These are phyloP conservation scores for Kluyveromyces dobzhanskii DNA, from an alignment of 805 yeast species.

Conservation along the genomic window DNA sequence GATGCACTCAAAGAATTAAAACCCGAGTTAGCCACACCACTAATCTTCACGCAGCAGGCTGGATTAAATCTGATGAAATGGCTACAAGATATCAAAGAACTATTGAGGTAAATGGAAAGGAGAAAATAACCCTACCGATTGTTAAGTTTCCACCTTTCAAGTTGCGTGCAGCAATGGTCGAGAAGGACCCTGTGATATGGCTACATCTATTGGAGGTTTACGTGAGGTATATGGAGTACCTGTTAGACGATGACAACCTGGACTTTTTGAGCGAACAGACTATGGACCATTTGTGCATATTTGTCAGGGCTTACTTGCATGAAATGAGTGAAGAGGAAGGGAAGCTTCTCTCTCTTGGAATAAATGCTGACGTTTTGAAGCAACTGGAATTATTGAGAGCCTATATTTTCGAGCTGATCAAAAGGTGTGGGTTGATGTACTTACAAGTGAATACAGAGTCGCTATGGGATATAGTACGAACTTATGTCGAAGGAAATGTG, in stretches of 20 bases:
- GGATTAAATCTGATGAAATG: too few species aligned
- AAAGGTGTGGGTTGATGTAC: constrained; percentile 44
- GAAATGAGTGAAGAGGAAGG: constrained; percentile 58
- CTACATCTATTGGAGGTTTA: constrained; percentile 61
- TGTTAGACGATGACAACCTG: constrained; percentile 32
- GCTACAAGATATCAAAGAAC: constrained; percentile 3
- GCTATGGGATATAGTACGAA: constrained; percentile 54
- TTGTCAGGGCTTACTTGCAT: constrained; percentile 46
- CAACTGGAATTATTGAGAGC: constrained; percentile 42
- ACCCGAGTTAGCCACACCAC: too few species aligned
- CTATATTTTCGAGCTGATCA: constrained; percentile 44
- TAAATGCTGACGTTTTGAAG: constrained; percentile 56
- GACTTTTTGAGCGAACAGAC: constrained; percentile 42
- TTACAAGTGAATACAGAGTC: constrained; percentile 51
- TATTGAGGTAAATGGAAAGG: constrained; percentile 8
- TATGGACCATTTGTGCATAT: constrained; percentile 48
- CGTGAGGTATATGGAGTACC: constrained; percentile 41
- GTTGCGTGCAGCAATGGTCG: constrained; percentile 66
- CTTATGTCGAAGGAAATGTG: constrained; percentile 41
- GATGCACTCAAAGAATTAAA: too few species aligned
- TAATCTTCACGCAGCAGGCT: too few species aligned
- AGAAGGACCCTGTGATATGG: constrained; percentile 81
- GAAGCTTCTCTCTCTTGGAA: constrained; percentile 59
- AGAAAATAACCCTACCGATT: constrained; percentile 39
- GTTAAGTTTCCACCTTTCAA: constrained; percentile 70